A percentile compares a stretch with the other conserved stretches of the same genome.
Conservation (phyloP, 169 alveolate genomes). For the Amoebophrya sp. region DNA sequence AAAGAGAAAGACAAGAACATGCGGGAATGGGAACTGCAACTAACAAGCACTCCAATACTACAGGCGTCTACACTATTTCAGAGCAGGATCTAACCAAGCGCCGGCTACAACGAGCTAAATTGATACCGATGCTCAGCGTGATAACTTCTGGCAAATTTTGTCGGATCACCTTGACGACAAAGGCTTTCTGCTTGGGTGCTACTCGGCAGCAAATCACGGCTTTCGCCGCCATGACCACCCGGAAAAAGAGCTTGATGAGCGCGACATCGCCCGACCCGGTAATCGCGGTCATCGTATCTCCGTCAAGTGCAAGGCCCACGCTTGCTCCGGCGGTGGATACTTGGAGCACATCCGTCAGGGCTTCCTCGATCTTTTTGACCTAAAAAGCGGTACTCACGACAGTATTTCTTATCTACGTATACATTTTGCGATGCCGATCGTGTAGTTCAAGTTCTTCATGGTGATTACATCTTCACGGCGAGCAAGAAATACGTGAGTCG, state of each 20-base stretch:
- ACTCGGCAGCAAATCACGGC: conserved; percentile 92
- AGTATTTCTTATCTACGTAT: too few species aligned
- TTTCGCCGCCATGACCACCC: not conserved
- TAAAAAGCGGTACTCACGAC: too few species aligned
- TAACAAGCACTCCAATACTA: too few species aligned
- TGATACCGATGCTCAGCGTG: conserved; percentile 46
- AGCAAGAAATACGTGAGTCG: too few species aligned
- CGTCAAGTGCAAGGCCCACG: not conserved
- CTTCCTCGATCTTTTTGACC: not conserved
- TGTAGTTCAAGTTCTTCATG: too few species aligned
- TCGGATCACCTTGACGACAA: conserved; percentile 65
- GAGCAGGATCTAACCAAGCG: too few species aligned
- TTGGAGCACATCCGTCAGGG: not conserved
- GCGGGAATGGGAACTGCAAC: too few species aligned
- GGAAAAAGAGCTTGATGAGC: not conserved
- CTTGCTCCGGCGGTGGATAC: not conserved
- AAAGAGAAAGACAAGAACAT: too few species aligned
- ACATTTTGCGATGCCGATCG: too few species aligned
- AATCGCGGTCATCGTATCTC: not conserved
- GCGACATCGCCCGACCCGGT: not conserved
- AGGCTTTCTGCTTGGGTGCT: conserved; percentile 92
- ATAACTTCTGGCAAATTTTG: conserved; percentile 44
- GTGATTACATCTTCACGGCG: too few species aligned
- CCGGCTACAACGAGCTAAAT: too few species aligned
- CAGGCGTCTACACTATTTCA: too few species aligned